Percentiles rank a stretch among this genome's conserved stretches.
phyloP scores from a whole-genome alignment of 495 filamentous ascomycete genomes.

The Schizothecium vesticola region DNA sequence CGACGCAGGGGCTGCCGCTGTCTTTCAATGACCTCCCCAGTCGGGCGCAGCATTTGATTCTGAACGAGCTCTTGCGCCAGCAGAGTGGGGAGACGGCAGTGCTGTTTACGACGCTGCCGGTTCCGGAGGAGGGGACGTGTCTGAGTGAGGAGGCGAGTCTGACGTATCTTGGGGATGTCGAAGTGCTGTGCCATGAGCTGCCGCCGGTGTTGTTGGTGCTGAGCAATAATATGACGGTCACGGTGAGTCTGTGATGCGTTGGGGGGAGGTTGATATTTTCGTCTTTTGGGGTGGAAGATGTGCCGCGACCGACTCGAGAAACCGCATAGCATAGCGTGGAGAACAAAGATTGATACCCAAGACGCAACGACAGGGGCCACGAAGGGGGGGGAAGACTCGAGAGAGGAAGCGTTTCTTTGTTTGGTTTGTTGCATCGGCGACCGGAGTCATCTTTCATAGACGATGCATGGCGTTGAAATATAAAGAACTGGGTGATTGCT shows the following conservation, averaged over 20 bases:
- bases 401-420: constrained; percentile 2
- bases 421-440: neutral
- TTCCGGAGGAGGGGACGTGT: constrained; percentile 69
- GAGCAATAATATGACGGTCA: constrained; percentile 88
- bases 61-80: constrained; percentile 75
- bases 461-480: neutral
- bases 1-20: constrained; percentile 56
- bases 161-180: constrained; percentile 69
- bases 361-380: neutral
- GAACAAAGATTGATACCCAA: constrained; percentile 4
- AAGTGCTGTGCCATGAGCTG: constrained; percentile 62
- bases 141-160: constrained; percentile 62
- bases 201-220: constrained; percentile 73
- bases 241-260: constrained; percentile 60
- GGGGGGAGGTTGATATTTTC: neutral
- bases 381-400: neutral
- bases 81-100: constrained; percentile 71
- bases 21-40: constrained; percentile 82
- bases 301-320: neutral
- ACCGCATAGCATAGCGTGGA: neutral
- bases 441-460: neutral
- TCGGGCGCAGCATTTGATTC: constrained; percentile 74
- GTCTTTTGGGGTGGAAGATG: neutral
- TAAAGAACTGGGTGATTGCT: neutral
- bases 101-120: constrained; percentile 75